Conservation (phyloP, 305 asterid genomes). For the Euphrasia arctica region DNA sequence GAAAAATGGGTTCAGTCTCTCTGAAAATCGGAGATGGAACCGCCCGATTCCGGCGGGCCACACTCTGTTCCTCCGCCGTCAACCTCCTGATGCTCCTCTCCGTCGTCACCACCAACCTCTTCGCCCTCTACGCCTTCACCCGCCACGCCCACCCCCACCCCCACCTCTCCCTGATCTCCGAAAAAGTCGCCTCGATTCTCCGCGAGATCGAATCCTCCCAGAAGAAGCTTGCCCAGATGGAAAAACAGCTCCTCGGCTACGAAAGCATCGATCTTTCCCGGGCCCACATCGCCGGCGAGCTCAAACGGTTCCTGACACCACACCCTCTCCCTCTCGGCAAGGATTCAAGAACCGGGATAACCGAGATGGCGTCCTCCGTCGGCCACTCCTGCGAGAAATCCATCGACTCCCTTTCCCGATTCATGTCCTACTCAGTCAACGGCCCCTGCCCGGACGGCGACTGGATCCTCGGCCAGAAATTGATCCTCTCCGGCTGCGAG, state of each 20-base stretch:
- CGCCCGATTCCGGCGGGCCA: constrained; percentile 82
- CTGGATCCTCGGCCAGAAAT: constrained; percentile 83
- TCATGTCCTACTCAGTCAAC: constrained; percentile 62
- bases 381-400: constrained; percentile 92
- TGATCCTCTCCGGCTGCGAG: constrained; percentile 86
- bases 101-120: constrained; percentile 83
- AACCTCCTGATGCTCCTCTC: constrained; percentile 83
- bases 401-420: constrained; percentile 56
- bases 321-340: constrained; percentile 73
- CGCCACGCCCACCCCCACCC: constrained; percentile 25
- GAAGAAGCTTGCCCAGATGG: constrained; percentile 82
- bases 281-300: constrained; percentile 62
- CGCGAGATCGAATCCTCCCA: constrained; percentile 31
- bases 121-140: constrained; percentile 87
- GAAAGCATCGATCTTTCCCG: constrained; percentile 87
- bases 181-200: constrained; percentile 67
- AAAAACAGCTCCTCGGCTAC: constrained; percentile 76
- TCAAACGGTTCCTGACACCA: constrained; percentile 56
- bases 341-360: constrained; percentile 96
- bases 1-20: constrained; percentile 82
- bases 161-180: constrained; percentile 48
- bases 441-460: constrained; percentile 87
- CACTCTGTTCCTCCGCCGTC: constrained; percentile 74
- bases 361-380: constrained; percentile 86
- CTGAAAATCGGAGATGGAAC: constrained; percentile 90